phyloP scores from a whole-genome alignment of 306 rosid genomes.

The Inga oerstediana region DNA sequence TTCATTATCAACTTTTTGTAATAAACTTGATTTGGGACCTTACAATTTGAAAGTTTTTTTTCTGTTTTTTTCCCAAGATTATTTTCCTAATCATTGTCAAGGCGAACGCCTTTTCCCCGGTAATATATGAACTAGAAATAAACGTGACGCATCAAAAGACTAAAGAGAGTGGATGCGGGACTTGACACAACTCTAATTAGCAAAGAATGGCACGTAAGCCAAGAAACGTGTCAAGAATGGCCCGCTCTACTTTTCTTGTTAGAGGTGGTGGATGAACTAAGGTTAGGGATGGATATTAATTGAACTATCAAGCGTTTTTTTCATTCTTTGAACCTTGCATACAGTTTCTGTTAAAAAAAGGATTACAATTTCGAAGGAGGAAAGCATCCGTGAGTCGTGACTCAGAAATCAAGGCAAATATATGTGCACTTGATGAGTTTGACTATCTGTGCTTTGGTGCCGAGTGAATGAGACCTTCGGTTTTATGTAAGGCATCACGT shows the following conservation, averaged over 20 bases:
- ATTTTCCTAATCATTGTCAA: neutral
- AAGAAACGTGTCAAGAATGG: neutral
- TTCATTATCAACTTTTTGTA: no score
- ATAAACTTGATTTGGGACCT: no score
- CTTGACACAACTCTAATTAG: neutral
- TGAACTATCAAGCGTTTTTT: no score
- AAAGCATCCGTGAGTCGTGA: neutral
- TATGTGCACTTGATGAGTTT: constrained; percentile 7
- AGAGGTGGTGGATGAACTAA: no score
- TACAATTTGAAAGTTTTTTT: no score
- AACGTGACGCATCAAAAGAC: neutral
- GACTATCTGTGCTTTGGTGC: neutral
- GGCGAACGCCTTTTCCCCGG: no score
- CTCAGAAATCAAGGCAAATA: constrained; percentile 19
- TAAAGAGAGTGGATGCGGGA: neutral
- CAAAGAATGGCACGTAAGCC: neutral
- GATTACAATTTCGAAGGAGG: neutral
- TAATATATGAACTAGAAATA: neutral
- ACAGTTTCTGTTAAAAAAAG: no score
- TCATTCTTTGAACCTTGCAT: no score
- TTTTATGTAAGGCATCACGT: neutral
- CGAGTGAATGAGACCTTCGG: neutral
- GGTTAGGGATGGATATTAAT: no score
- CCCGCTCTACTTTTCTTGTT: no score
- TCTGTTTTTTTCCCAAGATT: neutral